Conservation (phyloP, 2,329 filamentous ascomycete species). For the Cercospora sp. region DNA sequence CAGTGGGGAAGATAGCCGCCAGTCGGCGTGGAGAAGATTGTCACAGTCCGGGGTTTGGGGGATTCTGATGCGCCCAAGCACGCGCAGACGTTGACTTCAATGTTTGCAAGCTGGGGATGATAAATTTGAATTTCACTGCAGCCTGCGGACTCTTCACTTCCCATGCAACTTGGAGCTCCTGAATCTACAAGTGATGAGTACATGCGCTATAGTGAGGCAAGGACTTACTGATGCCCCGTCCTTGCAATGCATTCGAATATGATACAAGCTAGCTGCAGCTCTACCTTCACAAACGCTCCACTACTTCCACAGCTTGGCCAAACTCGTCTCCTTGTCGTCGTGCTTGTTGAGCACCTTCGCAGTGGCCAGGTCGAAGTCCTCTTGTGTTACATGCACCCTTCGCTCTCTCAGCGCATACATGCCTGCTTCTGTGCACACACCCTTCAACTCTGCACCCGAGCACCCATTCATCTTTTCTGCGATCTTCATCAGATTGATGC, state of each 20-base stretch:
- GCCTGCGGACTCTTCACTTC: not conserved
- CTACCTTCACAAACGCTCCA: constrained; percentile 4
- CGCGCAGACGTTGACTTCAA: not conserved
- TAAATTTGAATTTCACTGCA: not conserved
- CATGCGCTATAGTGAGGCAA: constrained; percentile 16
- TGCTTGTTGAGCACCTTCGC: constrained; percentile 99
- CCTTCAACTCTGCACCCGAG: constrained; percentile 95
- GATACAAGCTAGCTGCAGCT: constrained; percentile 18
- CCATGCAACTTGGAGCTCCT: not conserved
- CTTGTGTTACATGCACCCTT: constrained; percentile 96
- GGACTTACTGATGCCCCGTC: constrained; percentile 16
- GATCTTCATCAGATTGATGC: constrained; percentile 97
- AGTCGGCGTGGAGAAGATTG: too few relatives aligned
- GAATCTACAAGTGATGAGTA: constrained; percentile 1
- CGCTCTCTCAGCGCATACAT: constrained; percentile 97
- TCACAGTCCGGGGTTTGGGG: too few relatives aligned
- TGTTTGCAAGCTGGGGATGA: not conserved
- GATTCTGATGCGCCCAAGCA: too few relatives aligned
- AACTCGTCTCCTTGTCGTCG: constrained; percentile 92
- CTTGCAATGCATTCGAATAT: constrained; percentile 27
- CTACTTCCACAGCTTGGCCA: constrained; percentile 83
- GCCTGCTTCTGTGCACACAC: constrained; percentile 96
- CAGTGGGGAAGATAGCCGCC: too few relatives aligned
- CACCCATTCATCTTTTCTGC: constrained; percentile 99
- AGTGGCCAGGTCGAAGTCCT: constrained; percentile 97